Percentiles rank a stretch among this genome's conserved stretches.
These are phyloP conservation scores for Ilyonectria robusta DNA, from an alignment of 2,329 filamentous ascomycete species.

Conservation along the genomic window DNA sequence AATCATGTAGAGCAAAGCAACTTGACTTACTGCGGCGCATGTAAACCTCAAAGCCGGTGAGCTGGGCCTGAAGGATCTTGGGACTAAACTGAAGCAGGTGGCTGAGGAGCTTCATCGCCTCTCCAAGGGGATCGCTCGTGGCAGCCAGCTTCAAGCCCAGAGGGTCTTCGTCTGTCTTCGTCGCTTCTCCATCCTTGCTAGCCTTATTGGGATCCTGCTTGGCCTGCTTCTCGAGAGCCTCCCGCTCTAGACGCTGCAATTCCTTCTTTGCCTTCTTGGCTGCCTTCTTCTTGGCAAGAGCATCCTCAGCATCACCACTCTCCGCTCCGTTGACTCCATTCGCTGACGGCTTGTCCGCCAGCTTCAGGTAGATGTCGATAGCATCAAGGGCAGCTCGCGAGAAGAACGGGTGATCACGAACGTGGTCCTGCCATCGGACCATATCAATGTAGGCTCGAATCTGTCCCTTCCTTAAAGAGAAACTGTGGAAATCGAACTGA, in stretches of 20 bases:
- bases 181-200: conserved; percentile 74
- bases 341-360: conserved; percentile 81
- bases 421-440: conserved; percentile 93
- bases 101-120: conserved; percentile 87
- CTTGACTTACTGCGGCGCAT: conserved; percentile 80
- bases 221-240: conserved; percentile 82
- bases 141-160: conserved; percentile 84
- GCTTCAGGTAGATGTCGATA: conserved; percentile 82
- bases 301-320: conserved; percentile 66
- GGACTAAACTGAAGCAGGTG: conserved; percentile 88
- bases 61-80: conserved; percentile 84
- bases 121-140: conserved; percentile 85
- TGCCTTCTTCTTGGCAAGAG: conserved; percentile 85
- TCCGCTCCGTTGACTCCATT: conserved; percentile 74
- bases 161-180: conserved; percentile 94
- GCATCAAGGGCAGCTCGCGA: conserved; percentile 86
- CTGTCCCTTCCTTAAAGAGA: conserved; percentile 96
- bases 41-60: conserved; percentile 91
- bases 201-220: conserved; percentile 89
- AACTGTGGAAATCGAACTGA: conserved; percentile 98
- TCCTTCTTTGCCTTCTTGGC: conserved; percentile 92
- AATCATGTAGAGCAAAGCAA: background rate
- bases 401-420: conserved; percentile 95
- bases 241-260: conserved; percentile 73
- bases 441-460: conserved; percentile 96